phyloP scores from a whole-genome alignment of 495 filamentous ascomycete genomes.

The Pseudevernia furfuracea region DNA sequence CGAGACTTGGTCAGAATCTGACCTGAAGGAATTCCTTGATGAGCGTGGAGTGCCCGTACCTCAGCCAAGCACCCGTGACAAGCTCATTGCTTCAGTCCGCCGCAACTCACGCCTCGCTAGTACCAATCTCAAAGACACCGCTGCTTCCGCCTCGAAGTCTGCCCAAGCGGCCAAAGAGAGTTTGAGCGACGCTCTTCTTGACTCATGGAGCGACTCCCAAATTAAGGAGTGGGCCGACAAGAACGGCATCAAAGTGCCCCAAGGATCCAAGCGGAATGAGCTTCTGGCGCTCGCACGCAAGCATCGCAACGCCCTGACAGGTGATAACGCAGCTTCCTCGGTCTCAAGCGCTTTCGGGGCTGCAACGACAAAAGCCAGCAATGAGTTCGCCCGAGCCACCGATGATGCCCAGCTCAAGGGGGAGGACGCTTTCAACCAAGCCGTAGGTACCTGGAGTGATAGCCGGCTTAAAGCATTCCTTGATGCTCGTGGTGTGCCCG shows the following conservation, averaged over 20 bases:
- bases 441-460: slow-evolving; percentile 60
- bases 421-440: slow-evolving; percentile 59
- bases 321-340: slow-evolving; percentile 54
- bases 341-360: slow-evolving; percentile 64
- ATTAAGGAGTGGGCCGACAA: slow-evolving; percentile 74
- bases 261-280: slow-evolving; percentile 85
- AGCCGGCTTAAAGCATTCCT: slow-evolving; percentile 67
- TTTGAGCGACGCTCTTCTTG: slow-evolving; percentile 73
- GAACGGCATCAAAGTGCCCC: slow-evolving; percentile 72
- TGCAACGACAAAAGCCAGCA: slow-evolving; percentile 73
- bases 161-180: slow-evolving; percentile 61
- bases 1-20: slow-evolving; percentile 72
- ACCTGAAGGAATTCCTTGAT: slow-evolving; percentile 78
- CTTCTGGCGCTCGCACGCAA: slow-evolving; percentile 85
- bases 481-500: slow-evolving; percentile 50
- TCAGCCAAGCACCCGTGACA: slow-evolving; percentile 78
- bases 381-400: slow-evolving; percentile 69
- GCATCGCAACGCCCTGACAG: slow-evolving; percentile 66
- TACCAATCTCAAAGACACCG: slow-evolving; percentile 51
- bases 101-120: slow-evolving; percentile 80
- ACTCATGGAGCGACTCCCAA: slow-evolving; percentile 78
- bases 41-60: slow-evolving; percentile 81
- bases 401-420: slow-evolving; percentile 56
- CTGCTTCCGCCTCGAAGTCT: slow-evolving; percentile 54
- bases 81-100: slow-evolving; percentile 79